Percentiles rank a stretch among this genome's conserved stretches.
These are phyloP conservation scores for Echria macrotheca DNA, from an alignment of 495 filamentous ascomycete genomes.

Conservation along the genomic window DNA sequence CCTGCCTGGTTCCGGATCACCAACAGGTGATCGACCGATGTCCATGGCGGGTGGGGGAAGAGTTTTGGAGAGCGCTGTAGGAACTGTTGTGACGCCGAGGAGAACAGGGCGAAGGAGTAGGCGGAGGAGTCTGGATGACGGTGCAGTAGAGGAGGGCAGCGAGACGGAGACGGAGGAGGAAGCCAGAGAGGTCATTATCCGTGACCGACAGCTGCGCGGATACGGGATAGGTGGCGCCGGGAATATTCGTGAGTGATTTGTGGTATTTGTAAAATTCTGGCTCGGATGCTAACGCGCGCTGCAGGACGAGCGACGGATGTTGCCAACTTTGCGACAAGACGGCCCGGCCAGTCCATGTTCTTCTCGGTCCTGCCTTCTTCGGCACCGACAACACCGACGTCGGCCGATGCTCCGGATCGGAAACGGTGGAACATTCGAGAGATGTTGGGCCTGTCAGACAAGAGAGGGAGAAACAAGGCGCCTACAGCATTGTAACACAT, in stretches of 20 bases:
- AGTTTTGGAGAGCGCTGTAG: not conserved
- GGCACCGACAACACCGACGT: too few relatives aligned
- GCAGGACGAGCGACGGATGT: constrained; percentile 6
- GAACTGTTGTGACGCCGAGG: constrained; percentile 12
- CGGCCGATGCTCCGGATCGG: too few relatives aligned
- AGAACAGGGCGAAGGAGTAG: constrained; percentile 9
- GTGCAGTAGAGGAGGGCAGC: constrained; percentile 3
- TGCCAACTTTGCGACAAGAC: constrained; percentile 3
- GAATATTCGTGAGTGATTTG: constrained; percentile 31
- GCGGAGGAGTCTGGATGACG: constrained; percentile 15
- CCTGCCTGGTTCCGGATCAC: not conserved
- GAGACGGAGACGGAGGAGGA: constrained; percentile 20
- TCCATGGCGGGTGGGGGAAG: not conserved
- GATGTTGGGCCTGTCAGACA: not conserved
- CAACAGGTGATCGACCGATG: not conserved
- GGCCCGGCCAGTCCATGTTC: too few relatives aligned
- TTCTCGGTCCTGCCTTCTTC: too few relatives aligned
- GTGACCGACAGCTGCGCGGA: constrained; percentile 32
- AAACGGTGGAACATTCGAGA: constrained; percentile 5
- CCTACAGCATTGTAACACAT: too few relatives aligned
- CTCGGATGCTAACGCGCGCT: not conserved
- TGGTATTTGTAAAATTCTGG: not conserved
- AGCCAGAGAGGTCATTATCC: constrained; percentile 13
- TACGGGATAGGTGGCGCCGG: constrained; percentile 38
- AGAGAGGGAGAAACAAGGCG: too few relatives aligned